Base-by-base conservation (phyloP, 768 basidiomycete genomes). In the Mycena polygramma region DNA sequence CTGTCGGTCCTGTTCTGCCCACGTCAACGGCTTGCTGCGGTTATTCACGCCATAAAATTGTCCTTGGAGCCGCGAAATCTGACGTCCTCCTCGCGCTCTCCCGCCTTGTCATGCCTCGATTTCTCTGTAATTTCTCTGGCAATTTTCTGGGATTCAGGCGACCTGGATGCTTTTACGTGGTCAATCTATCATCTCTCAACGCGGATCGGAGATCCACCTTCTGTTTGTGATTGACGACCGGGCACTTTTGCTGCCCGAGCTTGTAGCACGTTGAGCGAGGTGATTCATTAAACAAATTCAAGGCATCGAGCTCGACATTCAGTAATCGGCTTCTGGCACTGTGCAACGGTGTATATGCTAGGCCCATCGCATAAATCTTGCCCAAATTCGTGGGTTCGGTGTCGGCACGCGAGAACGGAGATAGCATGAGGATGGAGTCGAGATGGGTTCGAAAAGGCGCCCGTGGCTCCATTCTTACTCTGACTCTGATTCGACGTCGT, bases 211-310 rank as follows among this genome's bases (percentile, higher is more conserved):
- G n/a, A n/a, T n/a, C n/a, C n/a, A n/a, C n/a, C n/a, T n/a, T n/a
- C n/a, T n/a, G n/a, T n/a, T n/a, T n/a, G n/a, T n/a, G n/a, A n/a
- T n/a, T n/a, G n/a, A n/a, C n/a, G n/a, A n/a, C n/a, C n/a, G n/a
- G n/a, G n/a, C n/a, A n/a, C n/a, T n/a, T 17, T 48, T 30, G 30
- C 20, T 35, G 45, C 17, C 58, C 58, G 58, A 46, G 30, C 37
- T 13, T 19, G 59, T 49, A 10, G 46, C 59, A 37, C 59, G 59
- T 60, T 60, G 59, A n/a, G n/a, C 46, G 35, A n/a, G 45, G 46
- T 60, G 59, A 60, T 60, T 49, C 59, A 60, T 60, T 60, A 36
- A 11, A 8, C 58, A 36, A 60, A 36, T 60, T 19, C 20, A 49
- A 22, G 20, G 11, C 36, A 3, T 20, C 5, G 7, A 57, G n/a